Evolutionary conservation across 148 eudicot genomes (phyloP).

Genomic region (Amaranthus hypochondriacus): DNA sequence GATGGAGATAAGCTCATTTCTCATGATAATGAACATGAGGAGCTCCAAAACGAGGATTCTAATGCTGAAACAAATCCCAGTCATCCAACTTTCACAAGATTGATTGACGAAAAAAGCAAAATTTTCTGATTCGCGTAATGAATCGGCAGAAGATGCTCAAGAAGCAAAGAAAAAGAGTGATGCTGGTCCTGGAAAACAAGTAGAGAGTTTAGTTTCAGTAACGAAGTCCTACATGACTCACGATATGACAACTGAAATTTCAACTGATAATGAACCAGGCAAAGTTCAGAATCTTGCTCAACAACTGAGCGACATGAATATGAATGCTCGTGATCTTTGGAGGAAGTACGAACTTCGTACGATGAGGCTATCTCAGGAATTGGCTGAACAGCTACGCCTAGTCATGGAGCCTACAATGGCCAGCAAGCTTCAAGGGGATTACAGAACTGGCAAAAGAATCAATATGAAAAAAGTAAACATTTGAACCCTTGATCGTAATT

Average conservation of each 20-base stretch:
- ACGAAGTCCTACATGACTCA: constrained; percentile 44
- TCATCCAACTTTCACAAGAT: constrained; percentile 29
- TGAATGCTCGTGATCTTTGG: constrained; percentile 65
- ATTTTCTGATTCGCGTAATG: constrained; percentile 26
- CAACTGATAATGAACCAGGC: constrained; percentile 40
- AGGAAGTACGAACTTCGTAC: constrained; percentile 73
- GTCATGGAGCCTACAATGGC: constrained; percentile 97
- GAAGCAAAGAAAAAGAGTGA: constrained; percentile 21
- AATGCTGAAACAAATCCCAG: constrained; percentile 35
- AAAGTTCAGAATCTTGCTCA: constrained; percentile 42
- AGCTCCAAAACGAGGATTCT: constrained; percentile 33
- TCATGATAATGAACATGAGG: constrained; percentile 34
- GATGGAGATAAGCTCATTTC: constrained; percentile 37
- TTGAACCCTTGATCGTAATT: background rate
- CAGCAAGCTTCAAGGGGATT: constrained; percentile 97
- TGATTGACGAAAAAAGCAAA: constrained; percentile 32
- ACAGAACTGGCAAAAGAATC: constrained; percentile 95
- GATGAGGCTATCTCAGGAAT: constrained; percentile 85
- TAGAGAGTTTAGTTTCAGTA: constrained; percentile 57
- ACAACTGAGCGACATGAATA: constrained; percentile 36
- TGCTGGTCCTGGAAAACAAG: constrained; percentile 22
- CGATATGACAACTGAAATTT: constrained; percentile 33
- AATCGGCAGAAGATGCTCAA: constrained; percentile 32
- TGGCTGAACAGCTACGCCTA: constrained; percentile 93
- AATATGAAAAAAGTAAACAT: constrained; percentile 88